Conservation (phyloP, 768 basidiomycete genomes). For the Boletus reticuloceps region DNA sequence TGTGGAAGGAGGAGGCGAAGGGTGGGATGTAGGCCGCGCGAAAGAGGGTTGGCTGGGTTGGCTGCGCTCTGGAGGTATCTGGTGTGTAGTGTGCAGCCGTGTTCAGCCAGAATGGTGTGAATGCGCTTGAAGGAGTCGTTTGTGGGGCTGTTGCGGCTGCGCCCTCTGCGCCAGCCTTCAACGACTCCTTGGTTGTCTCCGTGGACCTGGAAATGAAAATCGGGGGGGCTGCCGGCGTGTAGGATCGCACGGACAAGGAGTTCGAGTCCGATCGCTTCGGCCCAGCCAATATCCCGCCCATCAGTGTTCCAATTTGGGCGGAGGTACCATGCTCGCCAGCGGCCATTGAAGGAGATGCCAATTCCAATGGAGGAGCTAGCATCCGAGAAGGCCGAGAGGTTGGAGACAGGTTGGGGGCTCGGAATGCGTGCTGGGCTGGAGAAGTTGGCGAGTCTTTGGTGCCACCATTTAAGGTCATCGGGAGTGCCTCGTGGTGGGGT, state of each 20-base stretch:
- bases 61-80: background rate
- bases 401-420: no score
- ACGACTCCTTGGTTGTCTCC: constrained; percentile 33
- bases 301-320: background rate
- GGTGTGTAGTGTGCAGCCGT: background rate
- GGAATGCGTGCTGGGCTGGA: no score
- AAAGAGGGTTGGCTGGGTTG: background rate
- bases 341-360: no score
- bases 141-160: constrained; percentile 24
- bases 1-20: background rate
- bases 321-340: no score
- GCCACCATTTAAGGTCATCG: no score
- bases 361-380: no score
- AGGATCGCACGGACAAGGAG: background rate
- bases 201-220: background rate
- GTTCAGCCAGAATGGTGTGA: background rate
- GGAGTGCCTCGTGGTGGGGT: no score
- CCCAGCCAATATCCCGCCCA: background rate
- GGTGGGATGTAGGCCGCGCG: background rate
- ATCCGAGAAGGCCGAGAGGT: no score
- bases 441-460: no score
- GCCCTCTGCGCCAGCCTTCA: constrained; percentile 33
- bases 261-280: background rate
- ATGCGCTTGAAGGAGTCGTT: constrained; percentile 33
- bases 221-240: background rate